Base-by-base conservation (phyloP, 805 yeast genomes). In the Myxozyma neglecta region DNA sequence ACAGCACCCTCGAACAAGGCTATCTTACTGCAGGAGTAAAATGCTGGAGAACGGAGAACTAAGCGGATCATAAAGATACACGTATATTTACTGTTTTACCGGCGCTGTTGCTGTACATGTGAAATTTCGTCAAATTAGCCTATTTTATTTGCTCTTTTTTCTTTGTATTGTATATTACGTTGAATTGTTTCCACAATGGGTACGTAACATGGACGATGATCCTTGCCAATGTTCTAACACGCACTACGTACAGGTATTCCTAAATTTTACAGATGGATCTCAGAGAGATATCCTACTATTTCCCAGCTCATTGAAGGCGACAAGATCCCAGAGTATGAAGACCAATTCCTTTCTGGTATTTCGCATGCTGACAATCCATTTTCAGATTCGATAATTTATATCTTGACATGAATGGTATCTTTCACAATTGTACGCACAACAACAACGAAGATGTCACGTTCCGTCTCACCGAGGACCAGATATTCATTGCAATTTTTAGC, bases 271-370 rank as follows among this genome's bases (percentile, higher is more conserved):
- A 85, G 97, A 77, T 93, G 90, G 80, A 91, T 94, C 79, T 90
- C 97, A 53, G 98, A 94, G 78, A 85, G 99, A 85, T 94, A 98
- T 97, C 99, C 99, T 37, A 80, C 88, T 80, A 91, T 92, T 68
- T 87, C 96, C 10, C 96, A 91, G 75, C 79, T 85, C 71, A 85
- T 93, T 66, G 90, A 87, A 68, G 94, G 87, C 36, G 81, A 82
- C 56, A 90, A 88, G 69, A 84, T 92, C 62, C 96, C 97, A 2
- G 97, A 92, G 79, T 74, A 70, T 40, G 76, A 66, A n/a, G 4
- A 4, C 24, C n/a, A 18, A 10, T 44, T 24, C 9, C 6, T 6
- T 5, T 36, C 34, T 16, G 6, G 8, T 6, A 16, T 29, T 8
- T 20, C 47, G 14, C 53, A 37, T n/a, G 18, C 35, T 29, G 49